These are phyloP conservation scores for Tephrocybe sp. DNA, from an alignment of 768 basidiomycete genomes.

Conservation along the genomic window DNA sequence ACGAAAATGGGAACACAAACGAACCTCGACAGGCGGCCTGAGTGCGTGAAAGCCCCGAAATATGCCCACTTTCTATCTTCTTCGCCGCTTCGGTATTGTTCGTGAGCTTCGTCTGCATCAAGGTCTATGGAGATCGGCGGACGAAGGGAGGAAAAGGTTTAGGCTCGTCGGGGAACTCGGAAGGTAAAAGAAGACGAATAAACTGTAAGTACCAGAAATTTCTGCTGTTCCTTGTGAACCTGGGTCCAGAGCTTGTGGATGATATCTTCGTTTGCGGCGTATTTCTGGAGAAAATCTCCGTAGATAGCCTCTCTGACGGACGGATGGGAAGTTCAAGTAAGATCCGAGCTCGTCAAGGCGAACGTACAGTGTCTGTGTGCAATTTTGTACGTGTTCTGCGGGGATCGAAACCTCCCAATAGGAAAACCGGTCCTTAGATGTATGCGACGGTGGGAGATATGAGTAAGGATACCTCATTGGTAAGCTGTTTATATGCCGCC, in stretches of 20 bases:
- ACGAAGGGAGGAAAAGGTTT: neutral
- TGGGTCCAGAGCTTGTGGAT: constrained; percentile 23
- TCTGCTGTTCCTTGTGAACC: constrained; percentile 22
- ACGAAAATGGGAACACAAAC: neutral
- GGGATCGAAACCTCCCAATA: constrained; percentile 13
- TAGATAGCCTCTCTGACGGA: constrained; percentile 19
- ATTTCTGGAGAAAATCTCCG: constrained; percentile 19
- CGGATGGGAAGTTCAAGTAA: neutral
- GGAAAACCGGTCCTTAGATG: neutral
- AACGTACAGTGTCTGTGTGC: constrained; percentile 16
- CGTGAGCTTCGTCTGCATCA: constrained; percentile 5
- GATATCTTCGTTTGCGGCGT: constrained; percentile 24
- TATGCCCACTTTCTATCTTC: constrained; percentile 16
- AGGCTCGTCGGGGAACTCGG: neutral
- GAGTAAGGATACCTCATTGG: constrained; percentile 15
- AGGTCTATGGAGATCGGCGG: constrained; percentile 5
- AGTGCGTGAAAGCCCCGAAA: constrained; percentile 19
- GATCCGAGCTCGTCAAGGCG: neutral
- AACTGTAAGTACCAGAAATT: constrained; percentile 18
- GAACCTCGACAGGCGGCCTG: constrained; percentile 19
- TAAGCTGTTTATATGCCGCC: constrained; percentile 20
- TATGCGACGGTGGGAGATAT: neutral
- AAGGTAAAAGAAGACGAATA: neutral
- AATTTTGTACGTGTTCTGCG: constrained; percentile 14
- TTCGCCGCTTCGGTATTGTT: constrained; percentile 12